A percentile compares a stretch with the other conserved stretches of the same genome.
Evolutionary conservation across 768 basidiomycete genomes (phyloP).

Genomic region (Termitomyces sp.): DNA sequence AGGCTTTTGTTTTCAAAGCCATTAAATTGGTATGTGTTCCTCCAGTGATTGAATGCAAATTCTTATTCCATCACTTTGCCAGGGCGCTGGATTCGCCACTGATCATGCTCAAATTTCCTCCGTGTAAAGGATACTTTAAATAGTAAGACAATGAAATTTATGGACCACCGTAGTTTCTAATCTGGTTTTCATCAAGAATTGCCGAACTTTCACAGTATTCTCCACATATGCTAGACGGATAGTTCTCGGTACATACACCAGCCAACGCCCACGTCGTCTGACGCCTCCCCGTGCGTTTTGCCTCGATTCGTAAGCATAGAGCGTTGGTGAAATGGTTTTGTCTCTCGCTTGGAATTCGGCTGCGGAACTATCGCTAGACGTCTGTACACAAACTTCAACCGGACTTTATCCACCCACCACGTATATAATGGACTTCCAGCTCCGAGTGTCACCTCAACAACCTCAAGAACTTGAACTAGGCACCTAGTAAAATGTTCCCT

Average conservation of each 20-base stretch:
- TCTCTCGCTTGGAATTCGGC: not conserved
- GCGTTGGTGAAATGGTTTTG: not conserved
- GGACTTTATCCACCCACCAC: slow-evolving; percentile 1
- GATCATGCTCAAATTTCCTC: not conserved
- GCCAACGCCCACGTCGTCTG: not conserved
- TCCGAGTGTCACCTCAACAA: not conserved
- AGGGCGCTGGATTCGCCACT: not conserved
- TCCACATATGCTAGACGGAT: not conserved
- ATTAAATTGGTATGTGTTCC: not conserved
- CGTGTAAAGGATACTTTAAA: not conserved
- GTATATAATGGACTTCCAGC: not conserved
- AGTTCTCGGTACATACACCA: not conserved
- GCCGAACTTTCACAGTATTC: not conserved
- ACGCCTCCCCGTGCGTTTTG: not conserved
- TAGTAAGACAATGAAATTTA: not conserved
- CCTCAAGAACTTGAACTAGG: not conserved
- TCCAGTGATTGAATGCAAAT: not conserved
- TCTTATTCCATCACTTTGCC: not conserved
- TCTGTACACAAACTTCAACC: slow-evolving; percentile 1
- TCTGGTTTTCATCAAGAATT: not conserved
- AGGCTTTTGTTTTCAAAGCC: not conserved
- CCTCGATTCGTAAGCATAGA: not conserved
- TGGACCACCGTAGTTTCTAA: not conserved
- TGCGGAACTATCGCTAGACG: too few species aligned
- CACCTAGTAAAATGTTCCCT: not conserved